Evolutionary conservation across 2,329 filamentous ascomycete genomes (phyloP).

Genomic region (Didymella lethalis): DNA sequence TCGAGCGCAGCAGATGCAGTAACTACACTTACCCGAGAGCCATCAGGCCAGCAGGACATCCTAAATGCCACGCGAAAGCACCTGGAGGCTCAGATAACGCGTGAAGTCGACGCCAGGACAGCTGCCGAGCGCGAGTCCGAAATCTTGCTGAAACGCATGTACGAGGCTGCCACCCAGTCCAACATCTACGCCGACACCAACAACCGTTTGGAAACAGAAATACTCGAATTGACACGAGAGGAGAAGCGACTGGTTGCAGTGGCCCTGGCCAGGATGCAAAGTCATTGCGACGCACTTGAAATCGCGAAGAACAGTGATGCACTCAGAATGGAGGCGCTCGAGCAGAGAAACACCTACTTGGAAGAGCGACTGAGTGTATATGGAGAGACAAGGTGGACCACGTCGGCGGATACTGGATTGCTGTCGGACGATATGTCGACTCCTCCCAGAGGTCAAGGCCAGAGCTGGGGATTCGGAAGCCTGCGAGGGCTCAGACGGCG

Average conservation of each 20-base stretch:
- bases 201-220: background rate
- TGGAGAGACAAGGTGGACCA: background rate
- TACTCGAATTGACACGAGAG: background rate
- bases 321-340: background rate
- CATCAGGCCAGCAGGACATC: background rate
- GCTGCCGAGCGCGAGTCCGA: background rate
- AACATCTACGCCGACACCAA: background rate
- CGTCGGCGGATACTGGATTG: background rate
- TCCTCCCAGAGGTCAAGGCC: background rate
- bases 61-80: background rate
- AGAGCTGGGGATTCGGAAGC: background rate
- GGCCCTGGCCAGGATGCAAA: no score
- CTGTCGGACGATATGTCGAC: background rate
- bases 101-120: background rate
- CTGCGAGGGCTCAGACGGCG: background rate
- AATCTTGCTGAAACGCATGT: background rate
- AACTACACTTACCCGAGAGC: background rate
- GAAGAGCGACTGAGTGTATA: background rate
- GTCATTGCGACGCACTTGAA: background rate
- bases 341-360: background rate
- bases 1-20: background rate
- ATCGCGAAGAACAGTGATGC: background rate
- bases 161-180: background rate
- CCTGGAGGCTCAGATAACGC: background rate
- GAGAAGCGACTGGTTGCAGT: no score